These are phyloP conservation scores for Candida suzukii DNA, from an alignment of 805 yeast species.

Conservation along the genomic window DNA sequence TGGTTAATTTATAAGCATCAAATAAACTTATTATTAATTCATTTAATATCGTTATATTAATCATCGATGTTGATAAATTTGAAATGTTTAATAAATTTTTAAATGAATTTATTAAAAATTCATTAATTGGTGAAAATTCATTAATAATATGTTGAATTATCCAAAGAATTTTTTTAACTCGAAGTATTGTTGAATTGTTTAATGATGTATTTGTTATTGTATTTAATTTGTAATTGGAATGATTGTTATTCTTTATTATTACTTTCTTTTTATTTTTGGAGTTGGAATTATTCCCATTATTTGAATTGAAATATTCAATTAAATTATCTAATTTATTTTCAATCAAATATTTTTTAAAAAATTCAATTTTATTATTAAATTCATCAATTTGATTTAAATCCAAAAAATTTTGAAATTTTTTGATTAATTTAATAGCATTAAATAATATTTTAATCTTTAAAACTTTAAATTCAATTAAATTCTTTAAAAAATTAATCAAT, in stretches of 20 bases:
- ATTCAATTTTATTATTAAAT: too few species aligned
- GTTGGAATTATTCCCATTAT: too few species aligned
- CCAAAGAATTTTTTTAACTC: constrained; percentile 25
- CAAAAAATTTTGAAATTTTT: too few species aligned
- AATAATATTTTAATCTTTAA: not conserved
- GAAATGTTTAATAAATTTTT: constrained; percentile 22
- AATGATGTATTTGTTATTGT: too few species aligned
- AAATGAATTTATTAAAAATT: constrained; percentile 19
- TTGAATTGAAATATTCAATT: too few species aligned
- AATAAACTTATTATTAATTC: constrained; percentile 20
- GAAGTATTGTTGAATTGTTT: constrained; percentile 14
- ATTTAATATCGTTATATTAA: constrained; percentile 21
- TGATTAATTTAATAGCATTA: not conserved
- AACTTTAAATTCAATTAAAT: not conserved
- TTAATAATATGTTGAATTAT: constrained; percentile 21
- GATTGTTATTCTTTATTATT: too few species aligned
- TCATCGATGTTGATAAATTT: constrained; percentile 20
- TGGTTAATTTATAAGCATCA: constrained; percentile 20
- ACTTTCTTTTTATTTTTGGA: too few species aligned
- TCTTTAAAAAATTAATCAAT: not conserved
- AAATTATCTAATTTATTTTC: too few species aligned
- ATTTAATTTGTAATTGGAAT: too few species aligned
- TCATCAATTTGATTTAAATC: too few species aligned
- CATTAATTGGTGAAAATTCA: constrained; percentile 14
- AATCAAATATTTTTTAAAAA: too few species aligned